A percentile compares a stretch with the other conserved stretches of the same genome.
phyloP scores from a whole-genome alignment of 1,284 basidiomycete genomes.

The Puccinia brachypodii region DNA sequence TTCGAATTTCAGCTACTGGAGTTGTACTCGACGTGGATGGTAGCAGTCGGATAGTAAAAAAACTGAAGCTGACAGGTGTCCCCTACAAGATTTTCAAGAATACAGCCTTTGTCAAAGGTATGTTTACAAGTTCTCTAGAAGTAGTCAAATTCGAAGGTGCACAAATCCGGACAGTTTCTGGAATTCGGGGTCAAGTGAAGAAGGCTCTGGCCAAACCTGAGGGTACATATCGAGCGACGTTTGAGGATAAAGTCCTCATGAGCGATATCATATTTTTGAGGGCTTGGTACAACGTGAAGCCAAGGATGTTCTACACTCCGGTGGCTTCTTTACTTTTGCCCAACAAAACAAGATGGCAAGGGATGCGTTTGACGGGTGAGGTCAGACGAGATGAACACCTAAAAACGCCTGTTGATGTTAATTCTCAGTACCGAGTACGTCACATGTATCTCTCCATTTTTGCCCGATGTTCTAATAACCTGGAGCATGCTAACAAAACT shows the following conservation, averaged over 20 bases:
- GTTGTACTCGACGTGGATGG: conserved; percentile 91
- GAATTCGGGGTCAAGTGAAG: conserved; percentile 94
- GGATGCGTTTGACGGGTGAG: conserved; percentile 94
- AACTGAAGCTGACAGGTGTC: conserved; percentile 90
- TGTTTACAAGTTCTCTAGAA: conserved; percentile 90
- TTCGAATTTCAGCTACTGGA: conserved; percentile 89
- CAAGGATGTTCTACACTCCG: conserved; percentile 93
- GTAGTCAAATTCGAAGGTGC: conserved; percentile 99
- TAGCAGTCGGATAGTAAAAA: conserved; percentile 94
- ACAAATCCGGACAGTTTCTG: conserved; percentile 89
- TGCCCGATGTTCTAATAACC: background rate
- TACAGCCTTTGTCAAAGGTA: conserved; percentile 96
- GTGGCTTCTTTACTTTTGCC: conserved; percentile 85
- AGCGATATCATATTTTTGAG: conserved; percentile 94
- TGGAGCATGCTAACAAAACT: background rate
- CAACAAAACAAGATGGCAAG: conserved; percentile 75
- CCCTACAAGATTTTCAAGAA: conserved; percentile 99
- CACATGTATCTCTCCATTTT: background rate
- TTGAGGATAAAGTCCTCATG: conserved; percentile 96
- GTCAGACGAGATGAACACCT: conserved; percentile 79
- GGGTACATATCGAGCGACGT: conserved; percentile 91
- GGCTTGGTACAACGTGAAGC: conserved; percentile 94
- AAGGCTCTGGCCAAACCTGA: conserved; percentile 91
- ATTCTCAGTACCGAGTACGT: conserved; percentile 79
- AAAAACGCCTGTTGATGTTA: conserved; percentile 76